Conservation (phyloP, 768 basidiomycete species). For the Leccinellum luteum region DNA sequence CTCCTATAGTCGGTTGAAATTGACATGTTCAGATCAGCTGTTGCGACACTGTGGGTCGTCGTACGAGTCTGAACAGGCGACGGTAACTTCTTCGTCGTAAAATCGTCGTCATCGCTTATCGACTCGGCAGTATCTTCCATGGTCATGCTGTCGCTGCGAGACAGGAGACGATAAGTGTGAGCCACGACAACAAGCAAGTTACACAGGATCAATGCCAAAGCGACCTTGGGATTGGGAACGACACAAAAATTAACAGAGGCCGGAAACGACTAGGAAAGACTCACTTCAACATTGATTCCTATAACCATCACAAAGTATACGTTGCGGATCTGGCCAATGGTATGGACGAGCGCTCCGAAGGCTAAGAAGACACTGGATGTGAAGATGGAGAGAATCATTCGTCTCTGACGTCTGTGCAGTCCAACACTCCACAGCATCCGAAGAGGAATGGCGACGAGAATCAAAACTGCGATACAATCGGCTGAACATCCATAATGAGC, state of each 20-base stretch:
- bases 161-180: not conserved
- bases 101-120: not conserved
- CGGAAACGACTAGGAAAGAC: not conserved
- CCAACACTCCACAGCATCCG: constrained; percentile 21
- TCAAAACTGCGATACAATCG: not conserved
- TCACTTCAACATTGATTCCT: not conserved
- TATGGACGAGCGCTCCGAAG: constrained; percentile 14
- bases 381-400: constrained; percentile 23
- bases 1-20: not conserved
- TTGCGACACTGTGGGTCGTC: not conserved
- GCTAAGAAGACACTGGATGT: constrained; percentile 18
- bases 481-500: not conserved
- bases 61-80: not conserved
- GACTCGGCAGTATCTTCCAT: not conserved
- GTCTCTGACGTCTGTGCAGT: constrained; percentile 16
- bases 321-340: not conserved
- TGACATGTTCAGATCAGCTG: not conserved
- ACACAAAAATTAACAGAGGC: not conserved
- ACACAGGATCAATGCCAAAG: not conserved
- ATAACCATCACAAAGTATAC: not conserved
- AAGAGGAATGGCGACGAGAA: constrained; percentile 7
- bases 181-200: not conserved
- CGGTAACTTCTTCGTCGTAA: not conserved
- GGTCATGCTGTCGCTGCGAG: not conserved
- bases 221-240: not conserved